Evolutionary conservation across 2,329 filamentous ascomycete species (phyloP), one percentile per base, ranked within the genome.

Genomic region (Penicillium sp.): DNA sequence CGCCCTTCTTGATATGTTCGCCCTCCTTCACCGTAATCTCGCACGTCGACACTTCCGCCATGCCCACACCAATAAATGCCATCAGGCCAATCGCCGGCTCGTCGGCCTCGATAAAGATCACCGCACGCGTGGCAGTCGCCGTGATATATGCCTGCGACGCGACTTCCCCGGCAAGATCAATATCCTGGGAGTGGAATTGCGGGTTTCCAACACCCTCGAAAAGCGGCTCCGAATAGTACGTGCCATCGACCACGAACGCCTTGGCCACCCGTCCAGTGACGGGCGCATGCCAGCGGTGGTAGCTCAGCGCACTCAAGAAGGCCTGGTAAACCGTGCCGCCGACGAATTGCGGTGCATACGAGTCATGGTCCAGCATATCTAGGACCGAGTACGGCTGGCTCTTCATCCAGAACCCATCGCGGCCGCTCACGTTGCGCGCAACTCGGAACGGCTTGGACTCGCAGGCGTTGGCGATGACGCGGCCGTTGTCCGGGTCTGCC

Each of bases 31-130:
- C 82, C 0, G 79, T 84, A 33, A 86, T 80, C 36, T 87, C 83
- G 54, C 84, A 87, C 0, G 82, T 81, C 42, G 77, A 83, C 9
- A 88, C 84, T 64, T 90, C 85, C 28, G 80, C 81, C 85, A 89
- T 88, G 1, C 85, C 86, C 3, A 89, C 76, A 1, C 77, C 80
- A 9, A 89, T 68, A 48, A 88, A 84, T 0, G 76, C 81, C 72
- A 89, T 77, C 20, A 88, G 64, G 0, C 85, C 85, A 25, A 88
- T 80, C 1, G 70, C 71, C 47, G 60, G 59, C 13, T 86, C 82
- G 48, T 86, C 83, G 0, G 84, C 82, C 59, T 87, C 74, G 43
- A 88, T 78, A 56, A 85, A 79, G 47, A 89, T 80, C 30, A 89
- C 62, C 0, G 79, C 83, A 4, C 86, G 71, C 3, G 85, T 83